phyloP scores from a whole-genome alignment of 2,329 filamentous ascomycete genomes.

The Nannizziopsis barbatae region DNA sequence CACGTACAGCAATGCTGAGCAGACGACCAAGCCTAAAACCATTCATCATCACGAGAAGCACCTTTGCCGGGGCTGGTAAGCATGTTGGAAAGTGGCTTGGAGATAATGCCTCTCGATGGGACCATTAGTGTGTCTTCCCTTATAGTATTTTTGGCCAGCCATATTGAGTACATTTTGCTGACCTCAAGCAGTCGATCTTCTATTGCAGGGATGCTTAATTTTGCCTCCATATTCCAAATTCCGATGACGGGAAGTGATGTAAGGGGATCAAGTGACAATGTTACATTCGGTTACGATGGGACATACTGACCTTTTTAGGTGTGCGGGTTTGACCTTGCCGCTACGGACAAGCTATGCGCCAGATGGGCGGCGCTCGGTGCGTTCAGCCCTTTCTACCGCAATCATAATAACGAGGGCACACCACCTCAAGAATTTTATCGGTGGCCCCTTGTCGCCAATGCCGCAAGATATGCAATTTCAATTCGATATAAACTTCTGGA shows the following conservation, averaged over 20 bases:
- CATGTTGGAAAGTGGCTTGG: slow-evolving; percentile 76
- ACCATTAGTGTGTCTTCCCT: slow-evolving; percentile 56
- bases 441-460: slow-evolving; percentile 55
- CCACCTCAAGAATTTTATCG: slow-evolving; percentile 59
- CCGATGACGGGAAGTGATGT: slow-evolving; percentile 66
- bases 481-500: slow-evolving; percentile 61
- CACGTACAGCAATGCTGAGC: not conserved
- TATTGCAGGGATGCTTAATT: slow-evolving; percentile 35
- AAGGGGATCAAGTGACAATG: not conserved
- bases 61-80: slow-evolving; percentile 64
- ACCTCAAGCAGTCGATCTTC: slow-evolving; percentile 38
- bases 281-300: too few relatives aligned
- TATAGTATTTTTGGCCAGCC: too few relatives aligned
- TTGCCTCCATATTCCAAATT: slow-evolving; percentile 54
- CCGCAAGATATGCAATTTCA: slow-evolving; percentile 54
- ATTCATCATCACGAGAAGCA: slow-evolving; percentile 74
- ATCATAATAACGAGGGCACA: slow-evolving; percentile 56
- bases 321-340: slow-evolving; percentile 59
- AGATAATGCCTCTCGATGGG: slow-evolving; percentile 60
- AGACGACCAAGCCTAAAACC: slow-evolving; percentile 36
- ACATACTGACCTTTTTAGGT: not conserved
- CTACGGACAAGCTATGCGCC: slow-evolving; percentile 57
- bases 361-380: slow-evolving; percentile 63
- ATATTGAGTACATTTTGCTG: too few relatives aligned
- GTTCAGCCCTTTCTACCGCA: slow-evolving; percentile 69